Base-by-base conservation (phyloP, 2,329 filamentous ascomycete species). In the Colletotrichum graminicola region DNA sequence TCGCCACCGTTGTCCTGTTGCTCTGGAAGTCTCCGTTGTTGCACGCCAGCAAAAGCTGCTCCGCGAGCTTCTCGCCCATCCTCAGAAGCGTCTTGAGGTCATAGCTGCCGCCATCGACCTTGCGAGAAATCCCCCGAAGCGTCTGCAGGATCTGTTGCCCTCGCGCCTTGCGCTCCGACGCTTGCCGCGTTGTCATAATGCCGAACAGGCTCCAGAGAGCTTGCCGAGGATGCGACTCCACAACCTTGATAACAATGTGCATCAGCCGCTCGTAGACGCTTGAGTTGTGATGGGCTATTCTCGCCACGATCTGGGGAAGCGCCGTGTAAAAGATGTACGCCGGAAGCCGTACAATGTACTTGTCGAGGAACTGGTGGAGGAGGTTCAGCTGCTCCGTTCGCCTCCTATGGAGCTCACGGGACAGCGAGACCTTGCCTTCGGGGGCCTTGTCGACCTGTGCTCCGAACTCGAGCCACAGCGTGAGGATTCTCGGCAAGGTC, bases 391-490 rank as follows among this genome's bases (percentile, higher is more conserved):
- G 89, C 62, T 88, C 89, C 73, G 89, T 88, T 41, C 94, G 86
- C 52, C 86, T 83, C 66, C 84, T 82, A 65, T 84, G 82, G 68
- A 90, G 81, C 79, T 89, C 85, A 72, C 83, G 82, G 43, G 85
- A 87, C 55, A 87, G 79, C 49, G 82, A 88, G 21, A 85, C 82
- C 76, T 88, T 89, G 54, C 82, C 86, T 60, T 89, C 86, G 0
- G 87, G 87, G 6, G 87, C 81, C 75, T 90, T 89, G 77, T 93
- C 89, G 45, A 94, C 86, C 71, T 93, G 90, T 47, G 92, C 91
- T 7, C 94, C 95, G 73, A 99, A 88, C 76, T 98, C 95, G 47
- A 99, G 86, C 95, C 97, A 99, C 2, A 99, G 85, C 0, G 96
- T 99, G 51, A 99, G 83, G 56, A 98, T 87, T 73, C 97, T 93